Evolutionary conservation across 495 filamentous ascomycete genomes (phyloP).

Genomic region (Xylaria cubensis): DNA sequence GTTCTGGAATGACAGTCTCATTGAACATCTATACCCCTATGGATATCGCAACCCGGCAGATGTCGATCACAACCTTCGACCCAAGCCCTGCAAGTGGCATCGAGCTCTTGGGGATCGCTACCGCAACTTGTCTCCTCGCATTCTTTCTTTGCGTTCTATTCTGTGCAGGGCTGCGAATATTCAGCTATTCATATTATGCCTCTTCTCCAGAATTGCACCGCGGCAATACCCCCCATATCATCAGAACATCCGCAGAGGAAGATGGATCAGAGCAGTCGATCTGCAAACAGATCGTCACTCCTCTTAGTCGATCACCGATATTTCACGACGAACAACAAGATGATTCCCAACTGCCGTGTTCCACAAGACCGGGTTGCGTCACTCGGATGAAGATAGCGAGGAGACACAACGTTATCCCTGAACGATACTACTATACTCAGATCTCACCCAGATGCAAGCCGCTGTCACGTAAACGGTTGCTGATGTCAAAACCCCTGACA

Average conservation of each 20-base stretch:
- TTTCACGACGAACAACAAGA: background rate
- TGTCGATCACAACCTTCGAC: conserved; percentile 3
- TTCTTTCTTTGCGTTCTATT: conserved; percentile 20
- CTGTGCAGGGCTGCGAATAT: background rate
- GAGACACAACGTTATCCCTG: background rate
- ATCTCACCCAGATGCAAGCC: conserved; percentile 2
- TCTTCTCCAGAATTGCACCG: background rate
- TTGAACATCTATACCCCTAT: background rate
- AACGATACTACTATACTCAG: conserved; percentile 17
- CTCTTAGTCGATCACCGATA: background rate
- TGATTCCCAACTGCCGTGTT: background rate
- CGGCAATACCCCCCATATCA: background rate
- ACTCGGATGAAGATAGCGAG: background rate
- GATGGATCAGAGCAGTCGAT: background rate
- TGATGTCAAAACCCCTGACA: background rate
- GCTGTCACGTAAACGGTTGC: conserved; percentile 16
- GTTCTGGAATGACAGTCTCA: background rate
- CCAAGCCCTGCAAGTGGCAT: conserved; percentile 17
- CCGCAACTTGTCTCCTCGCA: conserved; percentile 22
- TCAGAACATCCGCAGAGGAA: background rate
- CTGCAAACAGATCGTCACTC: background rate
- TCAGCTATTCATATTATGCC: background rate
- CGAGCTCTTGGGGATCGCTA: conserved; percentile 22
- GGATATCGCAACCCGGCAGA: background rate
- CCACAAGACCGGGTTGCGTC: background rate